These are phyloP conservation scores for Candida boidinii DNA, from an alignment of 805 yeast species.

Conservation along the genomic window DNA sequence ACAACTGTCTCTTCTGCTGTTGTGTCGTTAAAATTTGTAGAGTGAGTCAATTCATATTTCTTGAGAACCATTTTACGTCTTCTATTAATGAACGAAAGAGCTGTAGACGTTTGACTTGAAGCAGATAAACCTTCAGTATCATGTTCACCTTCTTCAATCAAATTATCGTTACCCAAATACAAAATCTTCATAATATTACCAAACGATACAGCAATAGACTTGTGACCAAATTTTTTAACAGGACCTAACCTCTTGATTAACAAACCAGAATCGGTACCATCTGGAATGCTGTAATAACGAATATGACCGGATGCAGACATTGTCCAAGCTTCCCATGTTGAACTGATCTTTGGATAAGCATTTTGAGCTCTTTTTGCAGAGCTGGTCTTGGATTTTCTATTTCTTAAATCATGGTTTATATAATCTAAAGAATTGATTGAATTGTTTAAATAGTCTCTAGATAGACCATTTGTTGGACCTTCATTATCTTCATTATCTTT, in stretches of 20 bases:
- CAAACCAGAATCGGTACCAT: constrained; percentile 33
- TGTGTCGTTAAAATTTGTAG: constrained; percentile 25
- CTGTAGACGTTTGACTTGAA: constrained; percentile 19
- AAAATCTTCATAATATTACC: constrained; percentile 67
- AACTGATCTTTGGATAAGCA: constrained; percentile 25
- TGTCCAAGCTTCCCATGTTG: constrained; percentile 78
- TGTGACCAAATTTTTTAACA: constrained; percentile 64
- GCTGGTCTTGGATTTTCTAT: too few species aligned
- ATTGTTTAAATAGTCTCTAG: too few species aligned
- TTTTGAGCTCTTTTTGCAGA: neutral
- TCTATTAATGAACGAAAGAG: constrained; percentile 27
- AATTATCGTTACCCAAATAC: constrained; percentile 68
- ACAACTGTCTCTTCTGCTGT: too few species aligned
- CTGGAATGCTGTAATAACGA: constrained; percentile 50
- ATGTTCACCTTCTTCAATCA: constrained; percentile 51
- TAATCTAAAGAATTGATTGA: too few species aligned
- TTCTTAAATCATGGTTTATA: too few species aligned
- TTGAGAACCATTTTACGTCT: constrained; percentile 25
- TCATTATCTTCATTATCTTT: constrained; percentile 26
- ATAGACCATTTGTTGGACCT: too few species aligned
- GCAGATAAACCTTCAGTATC: constrained; percentile 29
- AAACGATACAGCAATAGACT: constrained; percentile 65
- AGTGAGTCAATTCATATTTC: constrained; percentile 27
- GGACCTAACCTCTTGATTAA: constrained; percentile 52
- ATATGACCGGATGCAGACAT: constrained; percentile 61